Base-by-base conservation (phyloP, 2,329 filamentous ascomycete genomes). In the Rutstroemia sydowiana region DNA sequence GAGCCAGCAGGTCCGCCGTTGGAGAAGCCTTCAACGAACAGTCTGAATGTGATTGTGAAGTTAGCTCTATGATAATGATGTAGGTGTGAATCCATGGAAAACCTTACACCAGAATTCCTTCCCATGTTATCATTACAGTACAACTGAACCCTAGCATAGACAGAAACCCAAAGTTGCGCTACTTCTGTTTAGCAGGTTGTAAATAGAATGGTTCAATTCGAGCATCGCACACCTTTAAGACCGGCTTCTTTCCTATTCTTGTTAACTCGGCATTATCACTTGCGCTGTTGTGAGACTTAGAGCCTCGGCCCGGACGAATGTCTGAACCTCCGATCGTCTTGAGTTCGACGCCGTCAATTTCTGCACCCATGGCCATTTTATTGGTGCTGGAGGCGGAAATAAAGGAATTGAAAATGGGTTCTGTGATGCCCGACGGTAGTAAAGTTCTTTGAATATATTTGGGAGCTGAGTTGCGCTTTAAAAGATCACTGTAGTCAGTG, bases 61-160 rank as follows among this genome's bases (percentile, higher is more conserved):
- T 13, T 9, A n/a, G n/a, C n/a, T n/a, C n/a, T n/a, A n/a, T n/a
- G n/a, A n/a, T n/a, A n/a, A n/a, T n/a, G n/a, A n/a, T n/a, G 37
- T 21, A 41, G 18, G n/a, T 34, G 3, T 6, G 4, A 16, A 4
- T 14, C 37, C n/a, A n/a, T n/a, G n/a, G n/a, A n/a, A n/a, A n/a
- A n/a, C n/a, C n/a, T 41, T 18, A 41, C 37, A 55, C 68, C 28
- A 73, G 63, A 23, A 71, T 62, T 31, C 67, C 66, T 58, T 72
- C 70, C 70, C 71, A 73, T 37, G 70, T 73, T 39, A 66, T 65
- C 36, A 72, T 68, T 44, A 71, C 55, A 13, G 69, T 72, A 42
- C 68, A 71, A 11, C 66, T 69, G 55, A 74, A 74, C 13, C 71
- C 71, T 14, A 73, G 59, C 50, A 73, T 72, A 0, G 71, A 71